These are phyloP conservation scores for Hyphodiscus sp. DNA, from an alignment of 2,329 filamentous ascomycete genomes.

Conservation along the genomic window DNA sequence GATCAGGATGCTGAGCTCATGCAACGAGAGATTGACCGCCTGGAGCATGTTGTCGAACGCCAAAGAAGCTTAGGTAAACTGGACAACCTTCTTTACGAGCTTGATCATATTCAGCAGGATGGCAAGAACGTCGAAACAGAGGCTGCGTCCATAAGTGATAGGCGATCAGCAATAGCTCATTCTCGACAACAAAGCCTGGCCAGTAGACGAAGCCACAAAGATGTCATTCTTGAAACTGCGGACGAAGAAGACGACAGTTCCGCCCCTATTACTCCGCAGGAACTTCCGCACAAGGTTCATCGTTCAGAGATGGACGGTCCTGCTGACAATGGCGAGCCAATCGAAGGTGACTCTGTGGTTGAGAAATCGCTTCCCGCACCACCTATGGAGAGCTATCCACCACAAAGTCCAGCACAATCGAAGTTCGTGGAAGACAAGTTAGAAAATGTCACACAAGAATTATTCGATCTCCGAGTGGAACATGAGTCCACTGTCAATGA, in stretches of 20 bases:
- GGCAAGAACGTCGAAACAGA: slow-evolving; percentile 37
- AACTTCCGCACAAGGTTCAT: slow-evolving; percentile 7
- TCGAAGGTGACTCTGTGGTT: slow-evolving; percentile 31
- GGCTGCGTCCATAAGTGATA: slow-evolving; percentile 35
- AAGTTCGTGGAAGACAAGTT: slow-evolving; percentile 89
- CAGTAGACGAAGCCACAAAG: slow-evolving; percentile 49
- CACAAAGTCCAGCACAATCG: slow-evolving; percentile 70
- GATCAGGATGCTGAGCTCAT: slow-evolving; percentile 95
- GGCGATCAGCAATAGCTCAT: slow-evolving; percentile 43
- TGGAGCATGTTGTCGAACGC: slow-evolving; percentile 92
- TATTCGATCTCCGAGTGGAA: slow-evolving; percentile 82
- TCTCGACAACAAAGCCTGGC: slow-evolving; percentile 45
- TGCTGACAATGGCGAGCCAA: slow-evolving; percentile 29
- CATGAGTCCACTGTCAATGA: slow-evolving; percentile 80
- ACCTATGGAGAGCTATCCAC: slow-evolving; percentile 24
- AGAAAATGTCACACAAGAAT: slow-evolving; percentile 83
- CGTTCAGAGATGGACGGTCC: slow-evolving; percentile 28
- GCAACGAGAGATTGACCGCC: slow-evolving; percentile 89
- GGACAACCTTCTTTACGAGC: slow-evolving; percentile 83
- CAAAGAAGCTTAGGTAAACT: slow-evolving; percentile 93
- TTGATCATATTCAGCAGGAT: slow-evolving; percentile 69
- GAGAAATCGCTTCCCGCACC: slow-evolving; percentile 28
- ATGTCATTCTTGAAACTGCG: slow-evolving; percentile 46
- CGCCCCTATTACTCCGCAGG: slow-evolving; percentile 6
- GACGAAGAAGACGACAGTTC: slow-evolving; percentile 21